Evolutionary conservation across 495 filamentous ascomycete genomes (phyloP).

Genomic region (Podospora pseudocomata): DNA sequence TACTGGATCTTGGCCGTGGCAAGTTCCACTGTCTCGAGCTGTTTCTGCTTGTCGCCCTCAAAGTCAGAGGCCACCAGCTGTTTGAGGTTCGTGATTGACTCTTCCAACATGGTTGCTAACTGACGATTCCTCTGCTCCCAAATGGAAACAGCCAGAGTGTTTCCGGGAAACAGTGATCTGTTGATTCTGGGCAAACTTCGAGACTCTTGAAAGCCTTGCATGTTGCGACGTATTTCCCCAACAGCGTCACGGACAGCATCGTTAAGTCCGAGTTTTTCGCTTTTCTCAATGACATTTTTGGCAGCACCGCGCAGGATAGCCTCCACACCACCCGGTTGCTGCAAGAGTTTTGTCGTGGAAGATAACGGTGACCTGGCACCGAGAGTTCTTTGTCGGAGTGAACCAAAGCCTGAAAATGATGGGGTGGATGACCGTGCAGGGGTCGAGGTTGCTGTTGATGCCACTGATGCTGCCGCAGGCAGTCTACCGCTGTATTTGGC

Average conservation of each 20-base stretch:
- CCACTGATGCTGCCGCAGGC: conserved; percentile 47
- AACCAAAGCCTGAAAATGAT: conserved; percentile 30
- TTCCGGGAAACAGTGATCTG: conserved; percentile 20
- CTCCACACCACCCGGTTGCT: conserved; percentile 67
- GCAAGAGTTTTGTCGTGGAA: conserved; percentile 56
- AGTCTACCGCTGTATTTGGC: conserved; percentile 73
- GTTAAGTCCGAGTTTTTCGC: conserved; percentile 84
- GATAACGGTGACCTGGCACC: conserved; percentile 47
- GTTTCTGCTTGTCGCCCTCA: conserved; percentile 36
- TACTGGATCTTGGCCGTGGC: conserved; percentile 71
- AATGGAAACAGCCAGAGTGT: conserved; percentile 34
- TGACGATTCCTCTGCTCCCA: conserved; percentile 68
- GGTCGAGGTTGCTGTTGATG: conserved; percentile 35
- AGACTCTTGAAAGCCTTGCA: conserved; percentile 43
- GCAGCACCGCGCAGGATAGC: conserved; percentile 80
- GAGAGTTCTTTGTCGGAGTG: conserved; percentile 33
- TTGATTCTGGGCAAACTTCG: conserved; percentile 33
- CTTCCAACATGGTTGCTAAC: conserved; percentile 69
- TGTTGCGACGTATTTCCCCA: conserved; percentile 63
- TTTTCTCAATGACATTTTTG: conserved; percentile 71
- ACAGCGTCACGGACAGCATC: conserved; percentile 88
- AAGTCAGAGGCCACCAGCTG: conserved; percentile 38
- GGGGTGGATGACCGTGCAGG: conserved; percentile 34
- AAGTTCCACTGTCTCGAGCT: conserved; percentile 53
- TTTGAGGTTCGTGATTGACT: conserved; percentile 66